Evolutionary conservation across 1,284 basidiomycete genomes (phyloP).

Genomic region (Papiliotrema laurentii): DNA sequence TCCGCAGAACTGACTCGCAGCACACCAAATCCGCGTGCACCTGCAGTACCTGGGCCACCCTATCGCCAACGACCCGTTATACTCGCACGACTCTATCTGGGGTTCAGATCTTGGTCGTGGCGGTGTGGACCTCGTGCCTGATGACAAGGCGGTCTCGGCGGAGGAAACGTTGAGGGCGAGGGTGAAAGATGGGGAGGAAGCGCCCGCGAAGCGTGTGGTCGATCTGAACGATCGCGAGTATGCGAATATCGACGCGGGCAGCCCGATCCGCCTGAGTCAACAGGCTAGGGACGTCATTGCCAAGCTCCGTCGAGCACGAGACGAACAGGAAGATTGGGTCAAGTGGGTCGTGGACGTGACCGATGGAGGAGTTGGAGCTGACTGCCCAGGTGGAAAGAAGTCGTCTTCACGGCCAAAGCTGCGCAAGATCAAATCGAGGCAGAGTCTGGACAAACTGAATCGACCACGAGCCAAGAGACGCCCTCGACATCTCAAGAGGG

Average conservation of each 20-base stretch:
- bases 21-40: conserved; percentile 94
- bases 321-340: conserved; percentile 88
- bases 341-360: conserved; percentile 27
- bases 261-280: conserved; percentile 75
- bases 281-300: conserved; percentile 82
- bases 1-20: conserved; percentile 51
- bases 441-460: too few species aligned
- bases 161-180: conserved; percentile 2
- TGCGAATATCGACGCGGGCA: conserved; percentile 74
- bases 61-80: conserved; percentile 88
- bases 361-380: background rate
- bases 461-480: too few species aligned
- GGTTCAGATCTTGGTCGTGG: conserved; percentile 69
- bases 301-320: conserved; percentile 81
- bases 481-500: too few species aligned
- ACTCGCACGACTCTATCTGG: conserved; percentile 77
- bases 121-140: conserved; percentile 67
- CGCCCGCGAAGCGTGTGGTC: background rate
- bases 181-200: background rate
- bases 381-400: conserved; percentile 41
- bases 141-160: conserved; percentile 31
- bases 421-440: conserved; percentile 30
- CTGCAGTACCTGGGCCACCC: conserved; percentile 91
- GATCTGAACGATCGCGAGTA: conserved; percentile 15
- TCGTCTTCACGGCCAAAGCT: conserved; percentile 33